Evolutionary conservation across 2,329 filamentous ascomycete genomes (phyloP).

Genomic region (Stemphylium lycopersici): DNA sequence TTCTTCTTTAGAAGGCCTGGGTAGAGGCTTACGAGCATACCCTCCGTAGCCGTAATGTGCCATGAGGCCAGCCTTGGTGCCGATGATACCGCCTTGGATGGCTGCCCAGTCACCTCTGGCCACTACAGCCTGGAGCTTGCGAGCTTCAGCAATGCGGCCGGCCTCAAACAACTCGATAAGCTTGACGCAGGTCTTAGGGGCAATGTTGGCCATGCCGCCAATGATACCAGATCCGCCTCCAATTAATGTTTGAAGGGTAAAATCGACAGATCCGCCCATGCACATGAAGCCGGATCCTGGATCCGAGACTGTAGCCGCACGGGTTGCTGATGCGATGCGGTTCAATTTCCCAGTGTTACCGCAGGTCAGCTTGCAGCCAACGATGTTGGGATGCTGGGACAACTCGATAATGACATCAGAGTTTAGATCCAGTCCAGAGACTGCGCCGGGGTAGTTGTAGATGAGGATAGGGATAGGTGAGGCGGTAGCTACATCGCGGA

Average conservation of each 20-base stretch:
- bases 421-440: conserved; percentile 67
- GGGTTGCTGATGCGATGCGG: conserved; percentile 63
- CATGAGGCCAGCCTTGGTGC: conserved; percentile 70
- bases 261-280: conserved; percentile 75
- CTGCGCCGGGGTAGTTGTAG: conserved; percentile 73
- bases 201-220: conserved; percentile 73
- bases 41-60: conserved; percentile 70
- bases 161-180: conserved; percentile 65
- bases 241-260: conserved; percentile 72
- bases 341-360: conserved; percentile 73
- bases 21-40: conserved; percentile 63
- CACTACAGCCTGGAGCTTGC: conserved; percentile 68
- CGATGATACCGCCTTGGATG: conserved; percentile 71
- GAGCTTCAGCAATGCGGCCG: conserved; percentile 67
- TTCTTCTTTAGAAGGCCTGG: conserved; percentile 55
- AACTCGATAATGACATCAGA: conserved; percentile 67
- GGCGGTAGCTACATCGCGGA: conserved; percentile 66
- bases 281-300: conserved; percentile 67
- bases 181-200: conserved; percentile 69
- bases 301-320: conserved; percentile 44
- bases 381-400: conserved; percentile 68
- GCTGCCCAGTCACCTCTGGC: conserved; percentile 72
- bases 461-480: conserved; percentile 71
- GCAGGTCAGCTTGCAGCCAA: conserved; percentile 72
- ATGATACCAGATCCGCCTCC: conserved; percentile 75